Percentiles rank a stretch among this genome's conserved stretches.
These are phyloP conservation scores for Aspergillus ochraceoroseus DNA, from an alignment of 2,329 filamentous ascomycete species.

Conservation along the genomic window DNA sequence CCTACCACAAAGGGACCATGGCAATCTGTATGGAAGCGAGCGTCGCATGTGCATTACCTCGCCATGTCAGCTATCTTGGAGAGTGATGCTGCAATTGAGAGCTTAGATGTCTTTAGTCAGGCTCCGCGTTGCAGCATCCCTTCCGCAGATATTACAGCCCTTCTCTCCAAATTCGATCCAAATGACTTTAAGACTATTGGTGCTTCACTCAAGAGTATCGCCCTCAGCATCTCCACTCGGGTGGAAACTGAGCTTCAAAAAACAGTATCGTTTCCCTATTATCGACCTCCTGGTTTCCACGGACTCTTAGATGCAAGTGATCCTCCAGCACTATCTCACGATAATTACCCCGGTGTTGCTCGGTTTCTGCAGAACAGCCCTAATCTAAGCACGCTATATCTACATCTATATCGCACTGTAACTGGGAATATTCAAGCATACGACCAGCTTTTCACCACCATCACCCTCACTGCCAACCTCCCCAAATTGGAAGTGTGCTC, in stretches of 20 bases:
- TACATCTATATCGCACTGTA: neutral
- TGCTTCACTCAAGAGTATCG: neutral
- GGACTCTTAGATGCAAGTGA: too few relatives aligned
- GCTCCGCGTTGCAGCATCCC: conserved; percentile 7
- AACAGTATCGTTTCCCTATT: neutral
- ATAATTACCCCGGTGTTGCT: too few relatives aligned
- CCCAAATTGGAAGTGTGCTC: neutral
- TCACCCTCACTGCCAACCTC: neutral
- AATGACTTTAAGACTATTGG: neutral
- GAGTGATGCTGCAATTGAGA: conserved; percentile 1
- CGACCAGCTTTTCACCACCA: conserved; percentile 1
- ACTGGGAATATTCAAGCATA: neutral
- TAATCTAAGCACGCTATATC: conserved; percentile 1
- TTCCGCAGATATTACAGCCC: neutral
- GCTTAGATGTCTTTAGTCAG: conserved; percentile 6
- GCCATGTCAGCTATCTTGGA: conserved; percentile 4
- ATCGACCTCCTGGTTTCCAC: neutral
- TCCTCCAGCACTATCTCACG: too few relatives aligned
- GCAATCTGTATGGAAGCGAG: conserved; percentile 2
- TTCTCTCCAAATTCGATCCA: neutral
- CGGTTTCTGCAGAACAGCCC: neutral
- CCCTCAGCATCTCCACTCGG: neutral
- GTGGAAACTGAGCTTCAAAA: neutral
- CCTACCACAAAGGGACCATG: neutral
- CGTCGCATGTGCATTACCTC: conserved; percentile 8